Percentiles rank a stretch among this genome's conserved stretches.
phyloP scores from a whole-genome alignment of 1,284 basidiomycete genomes.

The Ustanciosporium gigantosporum region DNA sequence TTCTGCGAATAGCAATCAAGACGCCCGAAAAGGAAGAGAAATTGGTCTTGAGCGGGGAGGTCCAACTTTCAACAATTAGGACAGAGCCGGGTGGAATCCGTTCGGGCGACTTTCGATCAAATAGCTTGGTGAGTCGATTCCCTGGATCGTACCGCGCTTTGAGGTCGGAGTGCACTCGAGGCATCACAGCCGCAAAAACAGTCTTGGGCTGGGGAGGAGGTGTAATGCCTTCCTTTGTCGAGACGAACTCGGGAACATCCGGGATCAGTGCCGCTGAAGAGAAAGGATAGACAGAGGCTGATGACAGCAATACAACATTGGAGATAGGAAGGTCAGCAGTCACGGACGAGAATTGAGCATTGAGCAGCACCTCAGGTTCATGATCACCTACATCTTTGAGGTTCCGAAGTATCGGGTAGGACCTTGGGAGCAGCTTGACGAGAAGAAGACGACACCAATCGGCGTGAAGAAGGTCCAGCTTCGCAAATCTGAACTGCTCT shows the following conservation, averaged over 20 bases:
- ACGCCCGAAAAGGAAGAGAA: conserved; percentile 56
- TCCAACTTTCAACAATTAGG: conserved; percentile 57
- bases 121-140: conserved; percentile 50
- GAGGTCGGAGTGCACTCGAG: conserved; percentile 46
- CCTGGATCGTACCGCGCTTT: conserved; percentile 47
- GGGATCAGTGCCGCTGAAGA: conserved; percentile 42
- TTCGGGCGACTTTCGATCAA: conserved; percentile 45
- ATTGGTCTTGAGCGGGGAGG: conserved; percentile 41
- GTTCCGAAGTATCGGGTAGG: neutral
- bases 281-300: conserved; percentile 38
- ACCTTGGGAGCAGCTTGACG: neutral
- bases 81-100: conserved; percentile 56
- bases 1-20: conserved; percentile 52
- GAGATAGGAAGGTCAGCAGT: too few relatives aligned
- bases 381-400: neutral
- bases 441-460: conserved; percentile 23
- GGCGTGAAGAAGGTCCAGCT: conserved; percentile 7
- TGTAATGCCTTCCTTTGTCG: conserved; percentile 22
- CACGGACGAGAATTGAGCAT: too few relatives aligned
- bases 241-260: conserved; percentile 16
- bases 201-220: conserved; percentile 37
- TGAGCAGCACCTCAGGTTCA: too few relatives aligned
- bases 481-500: conserved; percentile 3
- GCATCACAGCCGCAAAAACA: conserved; percentile 45
- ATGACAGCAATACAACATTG: too few relatives aligned